These are phyloP conservation scores for Echinosophora koreensis DNA, from an alignment of 306 rosid genomes.

Conservation along the genomic window DNA sequence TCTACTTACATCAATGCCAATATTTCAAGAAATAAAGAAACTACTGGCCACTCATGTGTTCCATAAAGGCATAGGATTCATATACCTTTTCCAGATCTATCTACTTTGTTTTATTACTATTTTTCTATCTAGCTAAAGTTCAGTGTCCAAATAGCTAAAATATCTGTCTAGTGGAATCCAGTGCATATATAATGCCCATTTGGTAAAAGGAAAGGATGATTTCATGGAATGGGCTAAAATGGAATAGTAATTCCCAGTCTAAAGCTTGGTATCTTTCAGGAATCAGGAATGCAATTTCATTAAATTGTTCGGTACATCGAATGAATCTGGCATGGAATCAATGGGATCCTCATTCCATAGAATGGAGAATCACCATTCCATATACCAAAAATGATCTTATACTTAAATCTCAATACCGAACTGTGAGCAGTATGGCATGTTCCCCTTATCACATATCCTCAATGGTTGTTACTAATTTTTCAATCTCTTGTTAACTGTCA, in stretches of 20 bases:
- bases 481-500: background rate
- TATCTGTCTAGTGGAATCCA: constrained; percentile 25
- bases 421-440: background rate
- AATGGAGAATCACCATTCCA: constrained; percentile 27
- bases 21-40: constrained; percentile 3
- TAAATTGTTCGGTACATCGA: constrained; percentile 14
- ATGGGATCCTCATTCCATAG: background rate
- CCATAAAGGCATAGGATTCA: constrained; percentile 34
- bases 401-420: background rate
- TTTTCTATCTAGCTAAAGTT: no score
- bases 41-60: background rate
- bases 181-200: constrained; percentile 3
- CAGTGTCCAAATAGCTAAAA: constrained; percentile 14
- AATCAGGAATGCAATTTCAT: constrained; percentile 14
- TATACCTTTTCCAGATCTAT: no score
- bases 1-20: constrained; percentile 19
- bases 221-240: constrained; percentile 12
- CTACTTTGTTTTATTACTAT: no score
- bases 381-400: background rate
- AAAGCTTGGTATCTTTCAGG: constrained; percentile 26
- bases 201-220: background rate
- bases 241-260: constrained; percentile 14
- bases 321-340: constrained; percentile 24
- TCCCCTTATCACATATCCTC: constrained; percentile 26
- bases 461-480: background rate